A percentile compares a stretch with the other conserved stretches of the same genome.
phyloP scores from a whole-genome alignment of 1,284 basidiomycete genomes.

The Ceratobasidium sp. region DNA sequence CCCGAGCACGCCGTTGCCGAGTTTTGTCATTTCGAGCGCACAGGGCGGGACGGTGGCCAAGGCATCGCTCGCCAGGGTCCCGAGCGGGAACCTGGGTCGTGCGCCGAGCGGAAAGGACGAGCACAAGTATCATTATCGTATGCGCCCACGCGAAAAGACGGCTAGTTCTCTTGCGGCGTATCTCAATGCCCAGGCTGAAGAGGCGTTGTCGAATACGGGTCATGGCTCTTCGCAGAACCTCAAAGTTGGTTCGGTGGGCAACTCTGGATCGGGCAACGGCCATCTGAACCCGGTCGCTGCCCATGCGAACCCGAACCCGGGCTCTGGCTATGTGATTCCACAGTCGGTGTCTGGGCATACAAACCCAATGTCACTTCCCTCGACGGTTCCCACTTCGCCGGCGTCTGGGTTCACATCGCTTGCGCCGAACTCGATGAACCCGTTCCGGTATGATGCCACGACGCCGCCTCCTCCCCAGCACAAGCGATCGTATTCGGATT shows the following conservation, averaged over 20 bases:
- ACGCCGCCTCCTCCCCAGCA: conserved; percentile 1
- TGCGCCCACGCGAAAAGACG: conserved; percentile 33
- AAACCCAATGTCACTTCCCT: not conserved
- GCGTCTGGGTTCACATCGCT: conserved; percentile 33
- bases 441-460: conserved; percentile 23
- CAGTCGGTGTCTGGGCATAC: conserved; percentile 1
- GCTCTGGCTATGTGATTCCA: not conserved
- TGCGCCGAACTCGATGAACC: conserved; percentile 9
- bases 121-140: conserved; percentile 36
- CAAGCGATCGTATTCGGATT: conserved; percentile 17
- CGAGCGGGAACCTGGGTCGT: not conserved
- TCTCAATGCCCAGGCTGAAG: conserved; percentile 22
- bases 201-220: not conserved
- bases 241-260: not conserved
- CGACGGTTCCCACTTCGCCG: conserved; percentile 23
- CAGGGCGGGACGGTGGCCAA: not conserved
- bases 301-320: too few relatives aligned
- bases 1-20: conserved; percentile 15
- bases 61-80: not conserved
- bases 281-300: not conserved
- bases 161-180: conserved; percentile 26
- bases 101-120: not conserved
- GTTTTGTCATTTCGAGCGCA: conserved; percentile 10
- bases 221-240: not conserved
- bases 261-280: not conserved